phyloP scores from a whole-genome alignment of 192 early-diverging fungal species.

The Podila horticola region DNA sequence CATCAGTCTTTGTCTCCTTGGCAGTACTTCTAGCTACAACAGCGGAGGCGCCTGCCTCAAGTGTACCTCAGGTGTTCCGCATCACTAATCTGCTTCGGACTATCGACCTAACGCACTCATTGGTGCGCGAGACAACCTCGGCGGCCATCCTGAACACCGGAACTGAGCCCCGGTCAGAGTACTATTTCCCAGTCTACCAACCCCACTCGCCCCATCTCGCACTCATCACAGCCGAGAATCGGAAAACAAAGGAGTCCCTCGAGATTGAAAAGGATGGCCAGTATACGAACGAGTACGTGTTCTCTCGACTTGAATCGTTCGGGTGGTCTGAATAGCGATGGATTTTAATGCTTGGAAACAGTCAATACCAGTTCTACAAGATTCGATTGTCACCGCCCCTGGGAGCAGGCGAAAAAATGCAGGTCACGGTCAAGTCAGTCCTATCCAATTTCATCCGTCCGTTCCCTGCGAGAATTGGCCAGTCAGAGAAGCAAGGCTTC shows the following conservation, averaged over 20 bases:
- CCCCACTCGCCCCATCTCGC: slow-evolving; percentile 39
- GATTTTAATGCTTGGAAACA: slow-evolving; percentile 9
- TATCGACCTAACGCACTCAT: slow-evolving; percentile 64
- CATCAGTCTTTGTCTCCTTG: not conserved
- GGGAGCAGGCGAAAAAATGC: slow-evolving; percentile 65
- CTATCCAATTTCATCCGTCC: slow-evolving; percentile 57
- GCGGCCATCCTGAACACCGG: slow-evolving; percentile 55
- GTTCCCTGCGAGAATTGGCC: slow-evolving; percentile 62
- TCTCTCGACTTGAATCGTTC: slow-evolving; percentile 2
- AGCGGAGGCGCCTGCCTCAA: slow-evolving; percentile 3
- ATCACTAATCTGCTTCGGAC: slow-evolving; percentile 71
- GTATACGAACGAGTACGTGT: slow-evolving; percentile 28
- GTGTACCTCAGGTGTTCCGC: slow-evolving; percentile 52
- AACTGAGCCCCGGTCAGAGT: slow-evolving; percentile 46
- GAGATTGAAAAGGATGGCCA: slow-evolving; percentile 37
- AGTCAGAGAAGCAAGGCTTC: slow-evolving; percentile 75
- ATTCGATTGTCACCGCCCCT: slow-evolving; percentile 58
- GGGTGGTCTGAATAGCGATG: too few species aligned
- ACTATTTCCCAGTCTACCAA: slow-evolving; percentile 58
- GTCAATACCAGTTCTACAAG: slow-evolving; percentile 58
- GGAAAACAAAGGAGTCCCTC: slow-evolving; percentile 47
- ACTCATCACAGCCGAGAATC: slow-evolving; percentile 52
- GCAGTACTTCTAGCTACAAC: not conserved
- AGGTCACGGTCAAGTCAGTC: slow-evolving; percentile 64
- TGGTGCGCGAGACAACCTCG: slow-evolving; percentile 61